Base-by-base conservation (phyloP, 768 basidiomycete species). In the Tephrocybe sp. region DNA sequence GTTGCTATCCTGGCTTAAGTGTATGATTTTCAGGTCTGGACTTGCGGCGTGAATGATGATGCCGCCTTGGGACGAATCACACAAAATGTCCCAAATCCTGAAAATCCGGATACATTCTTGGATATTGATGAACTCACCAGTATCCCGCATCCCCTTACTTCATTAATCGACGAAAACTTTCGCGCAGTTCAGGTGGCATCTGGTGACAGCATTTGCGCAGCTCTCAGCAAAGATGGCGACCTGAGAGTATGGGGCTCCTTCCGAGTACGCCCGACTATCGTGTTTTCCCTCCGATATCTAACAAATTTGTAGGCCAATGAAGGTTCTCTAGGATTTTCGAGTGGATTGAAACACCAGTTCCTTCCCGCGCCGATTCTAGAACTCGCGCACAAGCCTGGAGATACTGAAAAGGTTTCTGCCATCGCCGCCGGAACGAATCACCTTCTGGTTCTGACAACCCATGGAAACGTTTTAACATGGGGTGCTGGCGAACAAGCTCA, bases 401-500 rank as follows among this genome's bases (percentile, higher is more conserved):
- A 86, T 56, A 64, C 66, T 30, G 88, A 90, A 62, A 87, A 85
- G 56, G 86, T 89, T 27, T 80, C 83, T 9, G 75, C 86, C 13
- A 79, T 94, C 46, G 88, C 82, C 3, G 83, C 87, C 25, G 96
- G 96, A 18, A 80, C 81, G 64, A 94, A 98, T 60, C 96, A 98
- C 64, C 76, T 97, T 21, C 71, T 98, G 47, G 89, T 93, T 9
- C 75, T 98, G 30, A 96, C 93, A 9, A 88, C 87, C 0, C 86
- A 88, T 47, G 96, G 96, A 8, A 82, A 84, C 58, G 82, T 98
- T 46, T 92, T 88, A 60, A 83, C 90, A 4, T 91, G 91, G 83
- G 96, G 96, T 9, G 88, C 89, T 32, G 91, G 92, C 40, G 90
- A 96, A 64, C 87, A 94, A 61, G 82, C 86, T 43, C 93, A 96